phyloP scores from a whole-genome alignment of 139 green algal genomes.

The Gonium pectorale region DNA sequence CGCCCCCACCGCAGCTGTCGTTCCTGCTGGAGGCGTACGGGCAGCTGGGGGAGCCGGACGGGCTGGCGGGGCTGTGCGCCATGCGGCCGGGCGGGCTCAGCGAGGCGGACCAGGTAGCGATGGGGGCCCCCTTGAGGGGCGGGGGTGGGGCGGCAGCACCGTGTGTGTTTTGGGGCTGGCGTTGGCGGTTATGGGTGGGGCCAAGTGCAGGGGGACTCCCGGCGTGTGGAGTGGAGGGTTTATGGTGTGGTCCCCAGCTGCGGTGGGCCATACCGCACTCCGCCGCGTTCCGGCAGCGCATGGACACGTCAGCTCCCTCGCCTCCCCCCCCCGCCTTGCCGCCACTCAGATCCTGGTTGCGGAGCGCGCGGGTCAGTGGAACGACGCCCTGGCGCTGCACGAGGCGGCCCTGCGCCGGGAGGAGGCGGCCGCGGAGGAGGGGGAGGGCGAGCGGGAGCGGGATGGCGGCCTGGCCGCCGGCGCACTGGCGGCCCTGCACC shows the following conservation, averaged over 20 bases:
- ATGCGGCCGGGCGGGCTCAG: constrained; percentile 72
- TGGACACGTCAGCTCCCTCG: too few species aligned
- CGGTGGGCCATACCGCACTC: too few species aligned
- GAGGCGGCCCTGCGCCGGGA: constrained; percentile 59
- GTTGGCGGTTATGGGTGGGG: too few species aligned
- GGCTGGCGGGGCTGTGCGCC: constrained; percentile 81
- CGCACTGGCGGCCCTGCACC: not conserved
- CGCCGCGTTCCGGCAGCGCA: too few species aligned
- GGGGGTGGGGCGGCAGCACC: too few species aligned
- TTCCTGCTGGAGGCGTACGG: constrained; percentile 93
- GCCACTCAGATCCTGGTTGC: constrained; percentile 75
- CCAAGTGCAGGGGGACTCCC: too few species aligned
- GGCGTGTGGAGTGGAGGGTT: too few species aligned
- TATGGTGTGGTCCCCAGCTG: too few species aligned
- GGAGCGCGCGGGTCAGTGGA: constrained; percentile 91
- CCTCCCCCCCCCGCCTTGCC: too few species aligned
- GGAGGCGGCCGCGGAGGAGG: not conserved
- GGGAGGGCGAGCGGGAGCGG: not conserved
- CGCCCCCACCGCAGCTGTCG: constrained; percentile 66
- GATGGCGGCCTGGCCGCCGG: not conserved
- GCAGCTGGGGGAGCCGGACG: constrained; percentile 93
- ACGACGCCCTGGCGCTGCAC: constrained; percentile 88
- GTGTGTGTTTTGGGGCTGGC: too few species aligned
- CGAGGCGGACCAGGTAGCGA: constrained; percentile 28
- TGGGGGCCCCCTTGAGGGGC: too few species aligned